Evolutionary conservation across 1,284 basidiomycete species (phyloP), one percentile per base, ranked within the genome.

Genomic region (Schizophyllum amplum): DNA sequence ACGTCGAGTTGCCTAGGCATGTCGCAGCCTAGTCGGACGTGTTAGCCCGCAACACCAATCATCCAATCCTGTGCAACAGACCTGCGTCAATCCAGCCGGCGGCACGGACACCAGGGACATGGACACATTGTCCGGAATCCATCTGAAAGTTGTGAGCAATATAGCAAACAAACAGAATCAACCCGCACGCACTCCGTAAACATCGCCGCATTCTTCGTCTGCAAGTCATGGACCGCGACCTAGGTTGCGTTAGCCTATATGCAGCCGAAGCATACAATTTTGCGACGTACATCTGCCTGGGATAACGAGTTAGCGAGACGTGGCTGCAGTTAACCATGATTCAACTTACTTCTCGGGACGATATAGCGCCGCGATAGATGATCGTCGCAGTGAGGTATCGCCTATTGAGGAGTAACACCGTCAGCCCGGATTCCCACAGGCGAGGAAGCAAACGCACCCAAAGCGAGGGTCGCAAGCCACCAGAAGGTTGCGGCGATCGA

Each of bases 381-480:
- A 86, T 87, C 1, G 92, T 90, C 3, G 90, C 90, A 1, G 93
- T 94, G 54, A 96, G 74, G 71, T 93, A 95, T 52, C 88, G 87
- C 27, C 88, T 87, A 47, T 27, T 54, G 55, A 50, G 50, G 21
- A 17, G 55, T 55, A 26, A 58, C 7, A 13, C 49, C 58, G 52
- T 20, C 51, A 17, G 47, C 53, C 52, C 9, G 23, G 15, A 47
- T 21, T 26, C 23, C 53, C 56, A 5, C 13, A 60, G 25, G 15
- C 50, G 46, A 55, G 42, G 22, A 54, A 53, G 22, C 51, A 27
- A 52, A 72, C 81, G 58, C 68, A 87, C 86, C 87, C 89, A 66
- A 81, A 81, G 51, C 82, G 79, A 25, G 92, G 89, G 70, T 94
- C 88, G 62, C 86, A 89, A n/a, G 91, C 93, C 6, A 93, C 92